Evolutionary conservation across 2,329 filamentous ascomycete species (phyloP), one percentile per base, ranked within the genome.

Genomic region (Helotiales sp.): DNA sequence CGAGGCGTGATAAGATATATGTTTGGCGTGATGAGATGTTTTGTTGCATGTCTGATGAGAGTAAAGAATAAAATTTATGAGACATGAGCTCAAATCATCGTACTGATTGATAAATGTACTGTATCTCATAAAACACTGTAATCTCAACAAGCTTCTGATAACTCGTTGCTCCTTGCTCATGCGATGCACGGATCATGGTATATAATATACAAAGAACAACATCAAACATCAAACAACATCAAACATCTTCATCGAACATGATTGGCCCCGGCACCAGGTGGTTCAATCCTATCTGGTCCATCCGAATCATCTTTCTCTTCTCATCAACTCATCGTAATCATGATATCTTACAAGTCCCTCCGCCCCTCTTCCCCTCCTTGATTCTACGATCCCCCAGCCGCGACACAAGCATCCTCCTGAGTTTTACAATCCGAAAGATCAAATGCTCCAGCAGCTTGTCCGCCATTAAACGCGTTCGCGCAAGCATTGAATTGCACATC

Each of bases 401-500:
- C 22, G 4, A 56, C 50, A 50, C 67, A 69, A 30, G 49, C 36
- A 55, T 56, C 40, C 44, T 68, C 31, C 40, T 69, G 67, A 4
- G 51, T 54, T 17, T 57, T 54, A 38, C 67, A 70, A 38, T 67
- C 64, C 2, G 44, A n/a, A 5, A 68, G 22, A 8, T 47, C 57
- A n/a, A 64, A 60, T 5, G 40, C 40, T 0, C 65, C 67, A 2
- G 31, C 33, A 2, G 62, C 59, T 1, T 31, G 62, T 13, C 82
- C 81, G 5, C 72, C 65, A 67, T 86, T 87, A 52, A 82, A 80
- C 29, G 78, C 78, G 66, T 85, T 72, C 5, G 80, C 77, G 66
- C 86, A 89, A 1, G 69, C 72, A 66, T 87, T 87, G 72, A 84
- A 81, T 72, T 88, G 85, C 58, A 86, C 79, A 66, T 85, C 80